phyloP scores from a whole-genome alignment of 2,329 filamentous ascomycete species.

The Talaromyces sp. region DNA sequence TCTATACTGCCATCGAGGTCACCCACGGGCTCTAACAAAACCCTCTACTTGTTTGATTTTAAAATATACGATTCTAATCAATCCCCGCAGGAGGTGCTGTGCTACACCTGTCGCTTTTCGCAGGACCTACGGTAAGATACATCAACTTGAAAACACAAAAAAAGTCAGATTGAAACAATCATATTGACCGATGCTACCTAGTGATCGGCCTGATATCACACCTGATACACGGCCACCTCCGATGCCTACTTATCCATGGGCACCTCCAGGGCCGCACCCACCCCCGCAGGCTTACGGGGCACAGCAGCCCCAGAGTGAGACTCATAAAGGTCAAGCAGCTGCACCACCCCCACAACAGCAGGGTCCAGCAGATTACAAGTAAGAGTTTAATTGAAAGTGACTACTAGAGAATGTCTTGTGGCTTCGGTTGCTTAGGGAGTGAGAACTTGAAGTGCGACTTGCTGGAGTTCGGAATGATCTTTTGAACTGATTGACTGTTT shows the following conservation, averaged over 20 bases:
- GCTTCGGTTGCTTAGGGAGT: too few relatives aligned
- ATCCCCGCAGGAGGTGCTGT: slow-evolving; percentile 38
- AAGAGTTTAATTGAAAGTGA: neutral
- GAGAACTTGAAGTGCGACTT: too few relatives aligned
- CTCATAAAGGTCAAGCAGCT: neutral
- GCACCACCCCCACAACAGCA: slow-evolving; percentile 17
- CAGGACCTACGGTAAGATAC: slow-evolving; percentile 38
- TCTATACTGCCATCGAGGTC: neutral
- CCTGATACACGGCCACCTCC: slow-evolving; percentile 37
- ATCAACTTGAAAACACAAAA: neutral
- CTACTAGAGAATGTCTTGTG: too few relatives aligned
- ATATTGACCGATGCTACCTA: slow-evolving; percentile 18
- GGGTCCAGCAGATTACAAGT: slow-evolving; percentile 28
- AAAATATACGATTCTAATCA: neutral
- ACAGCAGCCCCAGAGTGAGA: slow-evolving; percentile 9
- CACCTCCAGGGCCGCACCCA: slow-evolving; percentile 11
- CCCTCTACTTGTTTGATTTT: neutral
- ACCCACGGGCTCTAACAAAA: too few relatives aligned
- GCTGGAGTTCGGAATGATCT: neutral
- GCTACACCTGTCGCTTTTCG: slow-evolving; percentile 41
- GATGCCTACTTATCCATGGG: slow-evolving; percentile 16
- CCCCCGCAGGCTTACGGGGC: slow-evolving; percentile 24
- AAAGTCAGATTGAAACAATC: neutral
- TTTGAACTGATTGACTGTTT: neutral
- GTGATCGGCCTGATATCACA: slow-evolving; percentile 42